A percentile compares a stretch with the other conserved stretches of the same genome.
These are phyloP conservation scores for Pseudonectria foliicola DNA, from an alignment of 2,329 filamentous ascomycete genomes.

Conservation along the genomic window DNA sequence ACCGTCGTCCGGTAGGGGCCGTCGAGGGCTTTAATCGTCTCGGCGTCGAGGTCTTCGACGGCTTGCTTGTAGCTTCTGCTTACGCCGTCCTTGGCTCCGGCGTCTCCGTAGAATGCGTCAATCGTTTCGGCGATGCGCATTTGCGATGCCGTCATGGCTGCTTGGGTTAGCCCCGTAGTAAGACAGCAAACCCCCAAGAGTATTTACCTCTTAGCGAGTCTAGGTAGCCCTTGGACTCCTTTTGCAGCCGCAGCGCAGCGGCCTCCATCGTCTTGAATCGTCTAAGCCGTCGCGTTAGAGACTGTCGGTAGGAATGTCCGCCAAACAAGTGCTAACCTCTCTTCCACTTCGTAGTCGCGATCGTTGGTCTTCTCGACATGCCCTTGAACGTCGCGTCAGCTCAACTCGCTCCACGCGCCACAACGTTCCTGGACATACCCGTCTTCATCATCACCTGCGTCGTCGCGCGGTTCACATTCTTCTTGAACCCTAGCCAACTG, in stretches of 20 bases:
- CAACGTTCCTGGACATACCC: slow-evolving; percentile 40
- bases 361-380: slow-evolving; percentile 99
- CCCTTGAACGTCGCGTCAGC: slow-evolving; percentile 39
- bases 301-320: slow-evolving; percentile 13
- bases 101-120: slow-evolving; percentile 97
- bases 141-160: slow-evolving; percentile 97
- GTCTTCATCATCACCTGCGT: slow-evolving; percentile 99
- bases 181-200: background rate
- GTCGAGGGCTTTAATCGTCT: slow-evolving; percentile 97
- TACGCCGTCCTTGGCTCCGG: slow-evolving; percentile 89
- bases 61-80: slow-evolving; percentile 97
- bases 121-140: slow-evolving; percentile 99
- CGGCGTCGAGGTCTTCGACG: slow-evolving; percentile 93
- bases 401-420: too few species aligned
- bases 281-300: slow-evolving; percentile 36
- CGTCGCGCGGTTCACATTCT: slow-evolving; percentile 96
- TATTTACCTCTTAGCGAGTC: slow-evolving; percentile 78
- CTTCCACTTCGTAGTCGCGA: slow-evolving; percentile 97
- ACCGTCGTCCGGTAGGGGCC: slow-evolving; percentile 93
- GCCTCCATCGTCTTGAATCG: slow-evolving; percentile 97
- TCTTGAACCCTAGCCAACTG: slow-evolving; percentile 48
- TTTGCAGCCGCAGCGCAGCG: slow-evolving; percentile 84
- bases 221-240: slow-evolving; percentile 96
- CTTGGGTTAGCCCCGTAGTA: slow-evolving; percentile 8
- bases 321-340: slow-evolving; percentile 51